Base-by-base conservation (phyloP, 345 rosid genomes). In the Pistacia vera region DNA sequence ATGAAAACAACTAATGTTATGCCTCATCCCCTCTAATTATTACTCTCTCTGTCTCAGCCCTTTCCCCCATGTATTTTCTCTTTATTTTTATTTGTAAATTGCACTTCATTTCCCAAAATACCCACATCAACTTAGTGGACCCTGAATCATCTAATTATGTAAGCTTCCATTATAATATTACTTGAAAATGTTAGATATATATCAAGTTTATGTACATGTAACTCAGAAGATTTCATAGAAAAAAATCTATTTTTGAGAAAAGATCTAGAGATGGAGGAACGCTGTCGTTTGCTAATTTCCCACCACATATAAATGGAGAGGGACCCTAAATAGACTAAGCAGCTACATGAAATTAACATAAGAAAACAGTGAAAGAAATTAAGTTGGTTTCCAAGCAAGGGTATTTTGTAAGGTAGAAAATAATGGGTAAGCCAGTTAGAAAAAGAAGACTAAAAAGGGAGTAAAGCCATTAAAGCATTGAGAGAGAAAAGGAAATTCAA, bases 261-360 rank as follows among this genome's bases (percentile, higher is more conserved):
- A 72, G 33, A 61, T 65, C 60, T 55, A 68, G 66, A 25, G 0
- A 60, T 66, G 66, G 46, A 72, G 11, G 30, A 70, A 20, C 10
- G 62, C 46, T 79, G 75, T 52, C 57, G 71, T 30, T 72, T 17
- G 44, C 81, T 60, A 48, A 83, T 83, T 77, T 77, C 75, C 80
- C 86, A 82, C 81, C 83, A 80, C 83, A 72, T 71, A 78, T 86
- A 82, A n/a, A 84, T 74, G 52, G 49, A 14, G 74, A 67, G 83
- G 85, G 85, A 70, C 84, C 83, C 77, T 38, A 56, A 80, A 84
- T 70, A 73, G 86, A 85, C 86, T 20, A 28, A 60, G 66, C 82
- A 79, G 64, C 78, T 78, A 75, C 58, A 75, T 81, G 78, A 61
- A 66, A 77, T 83, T 56, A 81, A 81, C 66, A 73, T 38, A 36